A percentile compares a stretch with the other conserved stretches of the same genome.
These are phyloP conservation scores for Ottelia alismoides DNA, from an alignment of 106 monocot genomes.

Conservation along the genomic window DNA sequence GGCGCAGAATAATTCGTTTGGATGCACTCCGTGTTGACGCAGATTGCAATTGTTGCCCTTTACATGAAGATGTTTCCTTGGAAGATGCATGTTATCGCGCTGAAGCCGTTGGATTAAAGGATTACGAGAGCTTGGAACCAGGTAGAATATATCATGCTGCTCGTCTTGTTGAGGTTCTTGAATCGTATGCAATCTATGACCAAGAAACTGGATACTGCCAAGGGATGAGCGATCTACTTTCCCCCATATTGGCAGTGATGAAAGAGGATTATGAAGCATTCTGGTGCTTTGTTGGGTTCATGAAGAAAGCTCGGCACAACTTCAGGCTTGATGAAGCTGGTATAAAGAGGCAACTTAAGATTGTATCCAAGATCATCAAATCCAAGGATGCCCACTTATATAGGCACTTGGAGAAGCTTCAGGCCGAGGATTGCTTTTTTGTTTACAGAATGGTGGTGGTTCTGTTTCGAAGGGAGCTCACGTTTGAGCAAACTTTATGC, in stretches of 20 bases:
- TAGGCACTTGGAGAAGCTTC: constrained; percentile 74
- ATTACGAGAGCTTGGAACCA: constrained; percentile 77
- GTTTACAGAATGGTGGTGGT: constrained; percentile 93
- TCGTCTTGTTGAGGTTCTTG: constrained; percentile 67
- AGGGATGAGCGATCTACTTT: constrained; percentile 89
- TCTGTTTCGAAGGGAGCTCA: constrained; percentile 67
- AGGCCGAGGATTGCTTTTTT: constrained; percentile 84
- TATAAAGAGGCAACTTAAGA: constrained; percentile 57
- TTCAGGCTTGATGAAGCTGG: constrained; percentile 78
- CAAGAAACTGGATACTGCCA: constrained; percentile 90
- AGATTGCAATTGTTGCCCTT: constrained; percentile 55
- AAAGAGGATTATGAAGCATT: constrained; percentile 71
- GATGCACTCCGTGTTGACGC: constrained; percentile 68
- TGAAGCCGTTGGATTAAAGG: constrained; percentile 44
- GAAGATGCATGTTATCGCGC: constrained; percentile 40
- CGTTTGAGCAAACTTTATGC: constrained; percentile 72
- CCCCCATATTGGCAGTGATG: constrained; percentile 67
- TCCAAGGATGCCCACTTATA: constrained; percentile 57
- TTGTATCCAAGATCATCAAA: constrained; percentile 81
- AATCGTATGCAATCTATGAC: constrained; percentile 83
- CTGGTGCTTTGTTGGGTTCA: constrained; percentile 91
- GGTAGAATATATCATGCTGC: constrained; percentile 65
- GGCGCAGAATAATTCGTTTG: constrained; percentile 79
- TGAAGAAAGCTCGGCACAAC: constrained; percentile 74
- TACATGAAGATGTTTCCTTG: constrained; percentile 40